Evolutionary conservation across 371 early-diverging fungal genomes (phyloP), one percentile per base, ranked within the genome.

Genomic region (Apophysomyces trapeziformis): DNA sequence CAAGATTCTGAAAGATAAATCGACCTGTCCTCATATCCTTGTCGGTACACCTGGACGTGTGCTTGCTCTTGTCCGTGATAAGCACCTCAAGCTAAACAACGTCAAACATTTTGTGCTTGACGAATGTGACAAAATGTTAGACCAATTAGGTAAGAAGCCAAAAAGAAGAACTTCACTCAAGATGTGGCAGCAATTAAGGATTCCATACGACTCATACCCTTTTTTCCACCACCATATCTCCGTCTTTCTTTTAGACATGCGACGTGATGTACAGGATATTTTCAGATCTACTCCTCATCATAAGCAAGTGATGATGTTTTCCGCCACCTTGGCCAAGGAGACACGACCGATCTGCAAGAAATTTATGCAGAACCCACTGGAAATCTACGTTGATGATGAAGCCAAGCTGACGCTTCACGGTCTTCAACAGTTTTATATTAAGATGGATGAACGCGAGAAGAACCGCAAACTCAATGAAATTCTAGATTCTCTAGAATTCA

Each of bases 1-100:
- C 65, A 96, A 94, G 7, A 86, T 88, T 54, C 78, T 98, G 60
- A 85, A 79, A 66, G 92, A 93, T 69, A 92, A 95, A 80, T 84
- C 80, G 46, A 89, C 86, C 72, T 89, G 87, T 71, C 96, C 96
- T 26, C 95, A 95, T 72, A 93, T 99, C 72, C 82, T 99, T 69
- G 99, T 99, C 56, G 99, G 98, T 64, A 98, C 99, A 6, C 99
- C 99, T 11, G 99, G 99, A n/a, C 93, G 99, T 75, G 87, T 98
- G 54, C 80, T 93, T 62, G 97, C 93, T 38, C 82, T 99, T 57
- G 85, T 97, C 64, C 89, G 91, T 64, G 95, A 95, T 37, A 91
- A 91, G 77, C 68, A 79, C 26, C 81, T 99, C 61, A 90, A 88
- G 67, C 79, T 98, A 59, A 77, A 79, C 45, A 89, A 87, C 62